A percentile compares a stretch with the other conserved stretches of the same genome.
Evolutionary conservation across 139 green algal genomes (phyloP).

Genomic region (Chlorella sp.): DNA sequence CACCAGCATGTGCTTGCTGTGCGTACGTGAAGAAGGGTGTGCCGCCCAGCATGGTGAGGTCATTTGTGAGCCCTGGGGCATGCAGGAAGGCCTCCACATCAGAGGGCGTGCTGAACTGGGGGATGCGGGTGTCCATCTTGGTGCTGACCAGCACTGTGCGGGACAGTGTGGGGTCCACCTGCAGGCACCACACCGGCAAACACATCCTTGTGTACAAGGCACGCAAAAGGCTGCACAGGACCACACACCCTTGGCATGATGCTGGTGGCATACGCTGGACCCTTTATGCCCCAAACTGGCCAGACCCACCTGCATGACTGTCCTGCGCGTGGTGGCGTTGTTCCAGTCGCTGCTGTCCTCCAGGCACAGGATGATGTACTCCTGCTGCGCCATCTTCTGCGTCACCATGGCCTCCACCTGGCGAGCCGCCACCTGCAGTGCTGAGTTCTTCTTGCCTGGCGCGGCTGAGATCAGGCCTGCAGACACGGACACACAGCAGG

Average conservation of each 20-base stretch:
- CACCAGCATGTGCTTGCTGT: too few relatives aligned
- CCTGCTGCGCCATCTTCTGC: constrained; percentile 81
- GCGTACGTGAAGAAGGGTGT: constrained; percentile 88
- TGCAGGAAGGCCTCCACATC: constrained; percentile 90
- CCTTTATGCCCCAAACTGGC: too few relatives aligned
- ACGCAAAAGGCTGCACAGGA: too few relatives aligned
- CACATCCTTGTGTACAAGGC: too few relatives aligned
- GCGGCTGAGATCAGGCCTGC: constrained; percentile 87
- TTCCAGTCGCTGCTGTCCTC: constrained; percentile 92
- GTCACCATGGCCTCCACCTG: constrained; percentile 77
- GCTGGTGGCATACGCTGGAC: too few relatives aligned
- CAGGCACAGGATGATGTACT: constrained; percentile 96
- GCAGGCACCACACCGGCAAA: constrained; percentile 11
- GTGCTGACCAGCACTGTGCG: constrained; percentile 92
- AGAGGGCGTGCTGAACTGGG: constrained; percentile 75
- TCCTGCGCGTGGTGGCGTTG: constrained; percentile 86
- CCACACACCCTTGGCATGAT: too few relatives aligned
- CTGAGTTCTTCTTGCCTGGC: constrained; percentile 71
- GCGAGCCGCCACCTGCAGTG: constrained; percentile 16
- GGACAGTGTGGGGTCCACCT: constrained; percentile 81
- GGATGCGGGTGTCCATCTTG: constrained; percentile 94
- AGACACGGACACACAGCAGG: neutral
- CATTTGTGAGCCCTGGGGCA: constrained; percentile 55
- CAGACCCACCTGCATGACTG: constrained; percentile 78
- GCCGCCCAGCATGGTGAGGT: constrained; percentile 80